Conservation (phyloP, 192 early-diverging fungal species). For the Coemansia sp. region DNA sequence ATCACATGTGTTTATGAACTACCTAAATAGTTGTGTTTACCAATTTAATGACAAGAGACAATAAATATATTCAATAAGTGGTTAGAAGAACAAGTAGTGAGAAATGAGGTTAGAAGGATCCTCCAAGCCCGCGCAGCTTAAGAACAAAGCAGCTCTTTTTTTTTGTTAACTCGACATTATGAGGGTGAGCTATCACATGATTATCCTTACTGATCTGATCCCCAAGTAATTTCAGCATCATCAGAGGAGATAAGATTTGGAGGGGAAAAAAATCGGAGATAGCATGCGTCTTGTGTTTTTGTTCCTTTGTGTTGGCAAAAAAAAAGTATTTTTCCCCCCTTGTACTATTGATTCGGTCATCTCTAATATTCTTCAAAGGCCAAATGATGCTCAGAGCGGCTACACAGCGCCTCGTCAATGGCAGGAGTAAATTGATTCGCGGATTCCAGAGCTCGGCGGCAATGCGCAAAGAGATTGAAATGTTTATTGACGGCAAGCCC, state of each 20-base stretch:
- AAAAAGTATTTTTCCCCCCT: neutral
- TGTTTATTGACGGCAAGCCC: conserved; percentile 88
- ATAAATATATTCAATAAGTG: too few relatives aligned
- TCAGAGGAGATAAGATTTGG: neutral
- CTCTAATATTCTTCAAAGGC: neutral
- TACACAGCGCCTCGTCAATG: neutral
- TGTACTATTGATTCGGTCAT: neutral
- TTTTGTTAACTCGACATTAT: too few relatives aligned
- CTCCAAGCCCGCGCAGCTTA: too few relatives aligned
- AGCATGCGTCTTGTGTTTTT: too few relatives aligned
- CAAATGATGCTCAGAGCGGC: conserved; percentile 8
- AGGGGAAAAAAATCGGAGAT: neutral
- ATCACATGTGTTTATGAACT: too few relatives aligned
- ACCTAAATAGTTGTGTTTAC: too few relatives aligned
- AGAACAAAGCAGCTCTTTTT: too few relatives aligned
- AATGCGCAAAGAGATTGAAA: conserved; percentile 66
- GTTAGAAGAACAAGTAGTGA: too few relatives aligned
- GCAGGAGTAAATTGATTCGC: neutral
- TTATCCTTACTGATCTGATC: neutral
- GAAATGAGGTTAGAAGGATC: too few relatives aligned
- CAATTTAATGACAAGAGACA: too few relatives aligned
- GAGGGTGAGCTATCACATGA: neutral
- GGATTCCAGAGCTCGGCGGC: conserved; percentile 11
- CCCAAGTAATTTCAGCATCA: neutral
- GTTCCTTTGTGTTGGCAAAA: too few relatives aligned